Percentiles rank a stretch among this genome's conserved stretches.
These are phyloP conservation scores for Elongisporangium undulatum DNA, from an alignment of 352 stramenopile species.

Conservation along the genomic window DNA sequence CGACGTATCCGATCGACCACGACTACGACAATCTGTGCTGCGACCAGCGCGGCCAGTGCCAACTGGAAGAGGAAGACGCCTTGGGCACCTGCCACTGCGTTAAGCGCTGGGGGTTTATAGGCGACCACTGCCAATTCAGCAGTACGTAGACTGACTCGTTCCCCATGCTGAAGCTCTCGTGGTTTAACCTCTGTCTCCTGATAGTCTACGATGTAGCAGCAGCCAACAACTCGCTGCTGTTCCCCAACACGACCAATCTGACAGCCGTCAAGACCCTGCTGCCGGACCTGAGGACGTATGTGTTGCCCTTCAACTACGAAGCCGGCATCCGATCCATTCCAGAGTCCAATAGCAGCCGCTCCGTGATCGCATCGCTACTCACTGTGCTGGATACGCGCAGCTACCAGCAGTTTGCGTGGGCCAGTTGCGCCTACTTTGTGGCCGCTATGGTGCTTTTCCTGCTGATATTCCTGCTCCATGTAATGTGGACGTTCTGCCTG, in stretches of 20 bases:
- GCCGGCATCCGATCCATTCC: not conserved
- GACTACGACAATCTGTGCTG: constrained; percentile 67
- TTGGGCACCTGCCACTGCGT: constrained; percentile 61
- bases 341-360: constrained; percentile 9
- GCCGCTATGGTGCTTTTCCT: constrained; percentile 17
- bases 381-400: constrained; percentile 17
- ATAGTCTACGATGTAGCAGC: constrained; percentile 59
- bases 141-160: constrained; percentile 20
- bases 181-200: not conserved
- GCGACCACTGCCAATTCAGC: constrained; percentile 60
- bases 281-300: constrained; percentile 42
- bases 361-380: constrained; percentile 9
- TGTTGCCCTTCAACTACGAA: constrained; percentile 38
- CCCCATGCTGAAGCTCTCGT: not conserved
- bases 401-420: constrained; percentile 51
- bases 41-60: constrained; percentile 50
- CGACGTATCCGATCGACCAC: constrained; percentile 69
- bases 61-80: constrained; percentile 45
- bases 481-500: constrained; percentile 43
- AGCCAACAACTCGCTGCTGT: constrained; percentile 34
- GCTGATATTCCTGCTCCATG: constrained; percentile 34
- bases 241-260: constrained; percentile 33
- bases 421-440: constrained; percentile 20
- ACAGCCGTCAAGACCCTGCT: constrained; percentile 22
- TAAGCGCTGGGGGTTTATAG: constrained; percentile 57